Evolutionary conservation across 768 basidiomycete genomes (phyloP).

Genomic region (Mycena vulgaris): DNA sequence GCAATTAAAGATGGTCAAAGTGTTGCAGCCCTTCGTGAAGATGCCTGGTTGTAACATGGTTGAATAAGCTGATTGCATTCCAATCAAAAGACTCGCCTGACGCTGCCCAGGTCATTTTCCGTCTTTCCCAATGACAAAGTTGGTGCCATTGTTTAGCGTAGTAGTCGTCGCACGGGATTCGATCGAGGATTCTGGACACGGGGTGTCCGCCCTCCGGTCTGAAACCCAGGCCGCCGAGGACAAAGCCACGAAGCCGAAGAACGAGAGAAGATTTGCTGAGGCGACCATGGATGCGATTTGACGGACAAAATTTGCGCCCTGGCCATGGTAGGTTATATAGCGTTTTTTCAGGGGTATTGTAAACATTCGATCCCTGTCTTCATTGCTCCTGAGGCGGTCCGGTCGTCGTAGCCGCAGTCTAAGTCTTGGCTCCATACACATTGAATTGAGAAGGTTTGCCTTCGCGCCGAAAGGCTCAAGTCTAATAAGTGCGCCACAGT

Average conservation of each 20-base stretch:
- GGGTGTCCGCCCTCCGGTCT: not conserved
- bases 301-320: not conserved
- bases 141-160: slow-evolving; percentile 10
- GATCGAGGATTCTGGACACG: not conserved
- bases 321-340: not conserved
- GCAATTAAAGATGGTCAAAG: slow-evolving; percentile 27
- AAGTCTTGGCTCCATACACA: not conserved
- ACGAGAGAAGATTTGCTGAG: not conserved
- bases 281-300: not conserved
- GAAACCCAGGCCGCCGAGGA: slow-evolving; percentile 2
- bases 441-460: too few species aligned
- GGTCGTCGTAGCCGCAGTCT: not conserved
- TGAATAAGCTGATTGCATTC: not conserved
- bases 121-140: slow-evolving; percentile 3
- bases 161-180: slow-evolving; percentile 7
- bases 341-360: not conserved
- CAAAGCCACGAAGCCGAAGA: not conserved
- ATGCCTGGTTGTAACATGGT: not conserved
- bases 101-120: slow-evolving; percentile 15
- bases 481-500: too few species aligned
- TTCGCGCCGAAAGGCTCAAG: too few species aligned
- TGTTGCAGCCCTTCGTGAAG: slow-evolving; percentile 19
- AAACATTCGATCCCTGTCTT: not conserved
- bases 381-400: slow-evolving; percentile 8
- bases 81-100: slow-evolving; percentile 2